Evolutionary conservation across 2,329 filamentous ascomycete species (phyloP).

Genomic region (Tricladium varicosporioides): DNA sequence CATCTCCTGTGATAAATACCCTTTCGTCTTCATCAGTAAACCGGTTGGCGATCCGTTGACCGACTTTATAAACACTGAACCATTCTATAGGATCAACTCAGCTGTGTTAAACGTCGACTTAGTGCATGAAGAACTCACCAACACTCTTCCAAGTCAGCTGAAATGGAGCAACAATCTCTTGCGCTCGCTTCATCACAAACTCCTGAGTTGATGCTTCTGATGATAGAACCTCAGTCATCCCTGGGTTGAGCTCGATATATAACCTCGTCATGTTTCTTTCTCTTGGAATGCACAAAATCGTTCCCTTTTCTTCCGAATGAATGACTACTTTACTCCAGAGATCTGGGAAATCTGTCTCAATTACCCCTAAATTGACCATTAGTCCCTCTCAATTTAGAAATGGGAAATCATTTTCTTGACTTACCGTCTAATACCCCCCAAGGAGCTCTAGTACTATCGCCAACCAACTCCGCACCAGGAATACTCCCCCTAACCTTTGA

Average conservation of each 20-base stretch:
- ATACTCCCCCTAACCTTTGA: no score
- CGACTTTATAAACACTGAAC: slow-evolving; percentile 59
- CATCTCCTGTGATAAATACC: no score
- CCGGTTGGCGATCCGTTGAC: slow-evolving; percentile 38
- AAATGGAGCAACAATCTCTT: slow-evolving; percentile 59
- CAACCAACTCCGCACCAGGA: no score
- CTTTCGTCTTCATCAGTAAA: no score
- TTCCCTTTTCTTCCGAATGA: slow-evolving; percentile 44
- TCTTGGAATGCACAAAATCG: slow-evolving; percentile 60
- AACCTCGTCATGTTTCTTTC: slow-evolving; percentile 59
- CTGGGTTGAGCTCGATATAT: slow-evolving; percentile 58
- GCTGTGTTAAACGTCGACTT: not conserved
- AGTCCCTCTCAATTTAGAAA: slow-evolving; percentile 42
- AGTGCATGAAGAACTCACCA: slow-evolving; percentile 48
- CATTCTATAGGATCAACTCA: slow-evolving; percentile 58
- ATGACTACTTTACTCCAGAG: slow-evolving; percentile 40
- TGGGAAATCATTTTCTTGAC: slow-evolving; percentile 33
- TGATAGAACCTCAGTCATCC: slow-evolving; percentile 41
- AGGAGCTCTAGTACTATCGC: slow-evolving; percentile 36
- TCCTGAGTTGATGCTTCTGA: slow-evolving; percentile 50
- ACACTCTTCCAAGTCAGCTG: slow-evolving; percentile 66
- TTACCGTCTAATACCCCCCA: slow-evolving; percentile 57
- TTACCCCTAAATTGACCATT: slow-evolving; percentile 36
- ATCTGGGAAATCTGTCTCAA: slow-evolving; percentile 51
- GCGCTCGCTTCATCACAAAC: slow-evolving; percentile 68